A percentile compares a stretch with the other conserved stretches of the same genome.
Conservation (phyloP, 1,284 basidiomycete genomes). For the Mycosarcoma mackinlayi region DNA sequence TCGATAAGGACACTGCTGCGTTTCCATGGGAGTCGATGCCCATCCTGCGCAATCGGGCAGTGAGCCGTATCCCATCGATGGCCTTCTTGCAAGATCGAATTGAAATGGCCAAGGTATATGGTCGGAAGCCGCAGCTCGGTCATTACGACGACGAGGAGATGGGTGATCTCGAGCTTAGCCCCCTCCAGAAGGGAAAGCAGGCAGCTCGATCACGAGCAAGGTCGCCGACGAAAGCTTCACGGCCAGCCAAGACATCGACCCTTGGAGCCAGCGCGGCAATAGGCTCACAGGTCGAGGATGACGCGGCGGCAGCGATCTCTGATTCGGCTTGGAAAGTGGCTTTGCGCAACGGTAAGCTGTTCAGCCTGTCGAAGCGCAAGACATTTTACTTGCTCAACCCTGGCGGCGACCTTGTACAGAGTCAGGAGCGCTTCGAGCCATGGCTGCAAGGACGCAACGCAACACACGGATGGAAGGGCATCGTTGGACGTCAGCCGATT, state of each 20-base stretch:
- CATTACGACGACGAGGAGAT: slow-evolving; percentile 9
- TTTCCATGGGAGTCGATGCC: slow-evolving; percentile 98
- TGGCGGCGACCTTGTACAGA: slow-evolving; percentile 85
- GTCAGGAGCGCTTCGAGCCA: slow-evolving; percentile 81
- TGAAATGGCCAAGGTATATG: slow-evolving; percentile 44
- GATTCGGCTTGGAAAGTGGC: slow-evolving; percentile 38
- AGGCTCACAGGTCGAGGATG: not conserved
- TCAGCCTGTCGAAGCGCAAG: slow-evolving; percentile 44
- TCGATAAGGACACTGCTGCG: slow-evolving; percentile 89
- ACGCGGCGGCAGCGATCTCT: not conserved
- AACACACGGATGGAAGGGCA: slow-evolving; percentile 83
- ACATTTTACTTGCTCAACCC: slow-evolving; percentile 92
- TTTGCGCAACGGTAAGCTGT: slow-evolving; percentile 46
- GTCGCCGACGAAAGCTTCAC: slow-evolving; percentile 22
- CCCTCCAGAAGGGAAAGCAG: slow-evolving; percentile 40
- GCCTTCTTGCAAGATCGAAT: slow-evolving; percentile 85
- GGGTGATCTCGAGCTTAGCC: slow-evolving; percentile 30
- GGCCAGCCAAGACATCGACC: slow-evolving; percentile 2
- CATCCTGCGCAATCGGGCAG: slow-evolving; percentile 81
- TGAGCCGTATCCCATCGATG: slow-evolving; percentile 89
- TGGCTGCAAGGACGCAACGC: slow-evolving; percentile 74
- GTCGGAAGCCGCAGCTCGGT: slow-evolving; percentile 1
- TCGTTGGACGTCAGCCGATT: slow-evolving; percentile 76
- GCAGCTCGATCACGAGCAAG: slow-evolving; percentile 18
- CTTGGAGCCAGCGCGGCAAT: slow-evolving; percentile 11